Percentiles rank a stretch among this genome's conserved stretches.
Conservation (phyloP, 306 rosid species). For the Trifolium subterraneum region DNA sequence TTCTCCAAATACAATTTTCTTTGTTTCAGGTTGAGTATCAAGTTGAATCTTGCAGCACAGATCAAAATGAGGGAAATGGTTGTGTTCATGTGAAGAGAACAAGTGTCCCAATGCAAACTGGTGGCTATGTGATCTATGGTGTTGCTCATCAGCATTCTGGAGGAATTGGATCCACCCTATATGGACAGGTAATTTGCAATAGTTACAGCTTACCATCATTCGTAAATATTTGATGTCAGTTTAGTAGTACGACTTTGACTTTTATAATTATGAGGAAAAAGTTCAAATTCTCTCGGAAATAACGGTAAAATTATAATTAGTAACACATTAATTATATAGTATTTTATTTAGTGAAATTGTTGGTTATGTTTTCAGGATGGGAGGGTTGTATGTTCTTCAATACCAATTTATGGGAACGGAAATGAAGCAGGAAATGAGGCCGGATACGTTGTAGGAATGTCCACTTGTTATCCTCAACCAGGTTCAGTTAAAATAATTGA, state of each 20-base stretch:
- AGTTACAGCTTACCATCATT: no score
- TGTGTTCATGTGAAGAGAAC: not conserved
- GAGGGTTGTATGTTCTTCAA: conserved; percentile 68
- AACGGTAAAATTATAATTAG: no score
- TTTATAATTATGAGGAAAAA: no score
- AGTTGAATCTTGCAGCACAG: not conserved
- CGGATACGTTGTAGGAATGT: conserved; percentile 81
- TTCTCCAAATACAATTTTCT: not conserved
- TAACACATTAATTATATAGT: no score
- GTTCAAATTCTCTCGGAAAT: no score
- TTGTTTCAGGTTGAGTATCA: not conserved
- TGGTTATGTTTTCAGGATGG: conserved; percentile 63
- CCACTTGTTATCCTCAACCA: conserved; percentile 71
- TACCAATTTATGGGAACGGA: conserved; percentile 73
- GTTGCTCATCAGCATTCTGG: no score
- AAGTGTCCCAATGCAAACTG: not conserved
- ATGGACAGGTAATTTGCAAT: no score
- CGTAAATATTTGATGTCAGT: no score
- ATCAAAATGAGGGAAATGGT: not conserved
- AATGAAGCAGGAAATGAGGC: conserved; percentile 71
- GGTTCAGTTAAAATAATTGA: conserved; percentile 64
- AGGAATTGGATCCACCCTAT: no score
- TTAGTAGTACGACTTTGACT: no score
- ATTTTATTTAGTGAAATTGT: conserved; percentile 22
- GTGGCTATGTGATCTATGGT: not conserved